Conservation (phyloP, 768 basidiomycete species). For the Lactifluus piperatus region DNA sequence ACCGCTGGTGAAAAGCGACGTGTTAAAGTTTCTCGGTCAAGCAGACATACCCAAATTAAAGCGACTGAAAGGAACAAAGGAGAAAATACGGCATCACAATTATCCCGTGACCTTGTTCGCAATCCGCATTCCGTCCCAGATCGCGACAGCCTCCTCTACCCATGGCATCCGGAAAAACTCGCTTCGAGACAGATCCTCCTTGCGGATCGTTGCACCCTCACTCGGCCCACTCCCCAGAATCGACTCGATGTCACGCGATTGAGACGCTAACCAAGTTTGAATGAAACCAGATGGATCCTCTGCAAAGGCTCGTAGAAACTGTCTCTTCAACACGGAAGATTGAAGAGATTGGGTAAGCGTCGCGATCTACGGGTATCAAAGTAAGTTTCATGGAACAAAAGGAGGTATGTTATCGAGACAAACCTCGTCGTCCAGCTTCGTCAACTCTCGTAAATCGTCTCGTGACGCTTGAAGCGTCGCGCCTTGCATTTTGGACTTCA, state of each 20-base stretch:
- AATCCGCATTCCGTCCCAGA: conserved; percentile 73
- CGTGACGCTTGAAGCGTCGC: conserved; percentile 62
- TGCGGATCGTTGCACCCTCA: conserved; percentile 70
- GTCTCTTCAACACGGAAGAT: conserved; percentile 78
- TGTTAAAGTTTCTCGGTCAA: background rate
- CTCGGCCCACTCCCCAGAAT: conserved; percentile 82
- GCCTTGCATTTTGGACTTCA: conserved; percentile 64
- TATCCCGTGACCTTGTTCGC: conserved; percentile 29
- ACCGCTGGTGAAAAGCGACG: background rate
- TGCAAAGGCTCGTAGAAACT: conserved; percentile 79
- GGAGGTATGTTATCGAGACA: background rate
- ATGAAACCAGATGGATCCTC: conserved; percentile 73
- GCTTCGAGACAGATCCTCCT: conserved; percentile 80
- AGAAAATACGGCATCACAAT: background rate
- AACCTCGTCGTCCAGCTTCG: conserved; percentile 85
- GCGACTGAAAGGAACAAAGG: background rate
- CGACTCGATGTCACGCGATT: conserved; percentile 84
- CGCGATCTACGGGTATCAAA: conserved; percentile 48
- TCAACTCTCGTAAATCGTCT: conserved; percentile 57
- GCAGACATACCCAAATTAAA: background rate
- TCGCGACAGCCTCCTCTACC: conserved; percentile 82
- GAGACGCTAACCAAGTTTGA: conserved; percentile 85
- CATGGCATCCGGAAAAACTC: conserved; percentile 90
- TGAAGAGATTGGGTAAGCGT: conserved; percentile 76
- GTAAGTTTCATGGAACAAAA: background rate